These are phyloP conservation scores for Botrytis hyacinthi DNA, from an alignment of 2,329 filamentous ascomycete genomes.

Conservation along the genomic window DNA sequence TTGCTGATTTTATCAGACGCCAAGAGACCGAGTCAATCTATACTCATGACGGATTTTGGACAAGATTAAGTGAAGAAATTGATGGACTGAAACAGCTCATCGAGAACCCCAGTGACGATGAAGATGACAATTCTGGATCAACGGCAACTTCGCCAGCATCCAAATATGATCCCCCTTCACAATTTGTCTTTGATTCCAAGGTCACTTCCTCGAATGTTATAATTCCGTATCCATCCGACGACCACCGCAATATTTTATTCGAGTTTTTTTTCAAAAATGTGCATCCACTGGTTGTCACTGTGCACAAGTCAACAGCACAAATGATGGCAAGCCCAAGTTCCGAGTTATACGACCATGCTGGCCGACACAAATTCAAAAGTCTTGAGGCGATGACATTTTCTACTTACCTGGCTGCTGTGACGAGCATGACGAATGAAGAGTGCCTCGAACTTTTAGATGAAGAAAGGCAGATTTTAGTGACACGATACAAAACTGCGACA, in stretches of 20 bases:
- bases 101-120: constrained; percentile 16
- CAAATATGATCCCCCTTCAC: constrained; percentile 16
- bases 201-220: neutral
- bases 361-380: constrained; percentile 20
- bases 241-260: constrained; percentile 1
- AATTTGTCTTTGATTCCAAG: constrained; percentile 13
- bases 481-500: constrained; percentile 20
- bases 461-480: constrained; percentile 42
- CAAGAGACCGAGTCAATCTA: constrained; percentile 20
- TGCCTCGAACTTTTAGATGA: constrained; percentile 49
- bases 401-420: constrained; percentile 17
- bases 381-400: constrained; percentile 4
- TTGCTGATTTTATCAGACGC: constrained; percentile 16
- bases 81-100: constrained; percentile 20
- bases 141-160: neutral
- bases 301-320: neutral
- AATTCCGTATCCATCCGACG: constrained; percentile 10
- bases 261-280: constrained; percentile 16
- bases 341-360: constrained; percentile 7
- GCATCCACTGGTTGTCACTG: constrained; percentile 6
- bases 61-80: constrained; percentile 19
- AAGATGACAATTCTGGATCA: constrained; percentile 14
- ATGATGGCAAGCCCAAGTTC: neutral
- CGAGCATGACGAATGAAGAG: constrained; percentile 47
- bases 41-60: constrained; percentile 19